phyloP scores from a whole-genome alignment of 73 alveolate genomes.

The Strombidium stylifer region DNA sequence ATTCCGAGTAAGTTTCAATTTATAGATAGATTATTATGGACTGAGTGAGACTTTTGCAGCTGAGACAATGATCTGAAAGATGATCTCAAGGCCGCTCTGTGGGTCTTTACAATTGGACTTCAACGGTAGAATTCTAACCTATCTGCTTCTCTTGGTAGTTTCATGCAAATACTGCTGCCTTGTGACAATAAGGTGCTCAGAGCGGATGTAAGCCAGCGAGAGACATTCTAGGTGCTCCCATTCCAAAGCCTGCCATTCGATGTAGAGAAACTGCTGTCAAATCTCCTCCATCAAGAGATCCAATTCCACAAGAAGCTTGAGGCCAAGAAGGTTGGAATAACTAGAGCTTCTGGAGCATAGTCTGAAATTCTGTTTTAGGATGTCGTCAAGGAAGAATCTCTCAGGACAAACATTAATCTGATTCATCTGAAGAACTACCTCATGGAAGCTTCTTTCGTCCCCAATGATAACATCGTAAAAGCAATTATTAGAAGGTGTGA shows the following conservation, averaged over 20 bases:
- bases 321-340: too few species aligned
- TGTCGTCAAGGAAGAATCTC: not conserved
- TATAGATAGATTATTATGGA: too few species aligned
- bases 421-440: not conserved
- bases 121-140: too few species aligned
- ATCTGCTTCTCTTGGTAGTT: not conserved
- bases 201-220: not conserved
- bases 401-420: not conserved
- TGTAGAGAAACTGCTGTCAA: not conserved
- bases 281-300: not conserved
- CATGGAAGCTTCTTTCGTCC: not conserved
- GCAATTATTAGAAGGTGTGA: conserved; percentile 20
- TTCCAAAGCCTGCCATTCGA: not conserved
- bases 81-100: too few species aligned
- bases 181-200: conserved; percentile 1
- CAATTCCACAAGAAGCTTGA: not conserved
- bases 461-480: conserved; percentile 7
- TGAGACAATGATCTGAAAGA: too few species aligned
- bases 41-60: too few species aligned
- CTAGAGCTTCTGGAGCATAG: conserved; percentile 5
- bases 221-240: not conserved
- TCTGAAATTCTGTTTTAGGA: not conserved
- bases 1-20: not conserved
- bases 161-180: not conserved
- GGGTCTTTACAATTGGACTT: too few species aligned